Evolutionary conservation across 2,329 filamentous ascomycete species (phyloP).

Genomic region (Orbilia javanica): DNA sequence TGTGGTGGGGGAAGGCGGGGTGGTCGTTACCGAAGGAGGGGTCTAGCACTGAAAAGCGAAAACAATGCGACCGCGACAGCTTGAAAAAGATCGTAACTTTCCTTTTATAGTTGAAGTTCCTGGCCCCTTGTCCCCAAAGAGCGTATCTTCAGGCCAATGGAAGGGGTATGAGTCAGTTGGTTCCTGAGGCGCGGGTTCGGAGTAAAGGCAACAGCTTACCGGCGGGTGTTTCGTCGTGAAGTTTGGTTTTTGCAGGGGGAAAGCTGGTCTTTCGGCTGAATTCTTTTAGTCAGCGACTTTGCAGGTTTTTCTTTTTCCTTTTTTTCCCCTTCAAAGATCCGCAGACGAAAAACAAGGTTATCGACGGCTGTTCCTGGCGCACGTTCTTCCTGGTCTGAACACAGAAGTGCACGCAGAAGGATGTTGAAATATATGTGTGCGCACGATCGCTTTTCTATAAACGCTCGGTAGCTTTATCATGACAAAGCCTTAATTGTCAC

Average conservation of each 20-base stretch:
- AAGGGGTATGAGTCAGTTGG: constrained; percentile 9
- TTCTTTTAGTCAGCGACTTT: not conserved
- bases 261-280: not conserved
- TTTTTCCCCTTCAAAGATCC: no score
- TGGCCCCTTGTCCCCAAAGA: no score
- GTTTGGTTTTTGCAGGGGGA: constrained; percentile 5
- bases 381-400: no score
- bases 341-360: not conserved
- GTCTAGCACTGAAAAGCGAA: not conserved
- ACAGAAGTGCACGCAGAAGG: no score
- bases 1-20: not conserved
- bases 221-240: constrained; percentile 21
- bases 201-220: constrained; percentile 8
- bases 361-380: constrained; percentile 20
- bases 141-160: not conserved
- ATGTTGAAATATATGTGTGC: not conserved
- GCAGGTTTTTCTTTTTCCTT: constrained; percentile 12
- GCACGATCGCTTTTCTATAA: no score
- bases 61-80: constrained; percentile 4
- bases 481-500: no score
- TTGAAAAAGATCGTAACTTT: not conserved
- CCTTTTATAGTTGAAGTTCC: not conserved
- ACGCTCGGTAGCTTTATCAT: no score
- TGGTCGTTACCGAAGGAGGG: constrained; percentile 14
- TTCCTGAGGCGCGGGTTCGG: constrained; percentile 3